Percentiles rank a stretch among this genome's conserved stretches.
phyloP scores from a whole-genome alignment of 1,284 basidiomycete species.

The Boletus holoroseus region DNA sequence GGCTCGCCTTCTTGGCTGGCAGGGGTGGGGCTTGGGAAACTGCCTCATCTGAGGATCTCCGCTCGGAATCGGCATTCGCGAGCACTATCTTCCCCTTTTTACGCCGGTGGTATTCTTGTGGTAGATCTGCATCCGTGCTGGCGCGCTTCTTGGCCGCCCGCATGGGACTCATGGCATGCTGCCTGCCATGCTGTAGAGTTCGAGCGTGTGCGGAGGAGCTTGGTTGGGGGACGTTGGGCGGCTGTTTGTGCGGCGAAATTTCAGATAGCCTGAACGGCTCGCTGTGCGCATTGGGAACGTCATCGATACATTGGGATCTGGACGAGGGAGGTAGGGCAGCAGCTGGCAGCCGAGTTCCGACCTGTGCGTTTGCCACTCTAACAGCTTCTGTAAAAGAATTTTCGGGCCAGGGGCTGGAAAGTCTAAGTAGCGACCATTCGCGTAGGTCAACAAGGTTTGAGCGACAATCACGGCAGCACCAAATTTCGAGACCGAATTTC shows the following conservation, averaged over 20 bases:
- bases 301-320: constrained; percentile 1
- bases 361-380: constrained; percentile 4
- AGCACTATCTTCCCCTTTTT: constrained; percentile 30
- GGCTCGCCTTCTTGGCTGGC: constrained; percentile 1
- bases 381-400: constrained; percentile 8
- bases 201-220: constrained; percentile 9
- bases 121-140: constrained; percentile 17
- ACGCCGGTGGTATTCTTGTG: constrained; percentile 19
- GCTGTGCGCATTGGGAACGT: constrained; percentile 15
- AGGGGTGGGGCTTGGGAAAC: constrained; percentile 10
- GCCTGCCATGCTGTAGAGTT: constrained; percentile 19
- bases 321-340: neutral
- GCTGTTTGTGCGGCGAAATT: constrained; percentile 43
- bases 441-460: constrained; percentile 21
- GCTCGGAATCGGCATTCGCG: constrained; percentile 4
- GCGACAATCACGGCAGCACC: constrained; percentile 26
- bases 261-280: constrained; percentile 44
- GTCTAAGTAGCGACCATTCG: constrained; percentile 23
- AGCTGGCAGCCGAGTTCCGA: constrained; percentile 8
- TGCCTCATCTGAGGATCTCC: constrained; percentile 21
- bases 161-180: constrained; percentile 21
- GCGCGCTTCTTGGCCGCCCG: constrained; percentile 36
- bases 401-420: constrained; percentile 25
- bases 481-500: constrained; percentile 16
- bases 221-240: constrained; percentile 7